Evolutionary conservation across 139 green algal species (phyloP).

Genomic region (Asterochloris erici): DNA sequence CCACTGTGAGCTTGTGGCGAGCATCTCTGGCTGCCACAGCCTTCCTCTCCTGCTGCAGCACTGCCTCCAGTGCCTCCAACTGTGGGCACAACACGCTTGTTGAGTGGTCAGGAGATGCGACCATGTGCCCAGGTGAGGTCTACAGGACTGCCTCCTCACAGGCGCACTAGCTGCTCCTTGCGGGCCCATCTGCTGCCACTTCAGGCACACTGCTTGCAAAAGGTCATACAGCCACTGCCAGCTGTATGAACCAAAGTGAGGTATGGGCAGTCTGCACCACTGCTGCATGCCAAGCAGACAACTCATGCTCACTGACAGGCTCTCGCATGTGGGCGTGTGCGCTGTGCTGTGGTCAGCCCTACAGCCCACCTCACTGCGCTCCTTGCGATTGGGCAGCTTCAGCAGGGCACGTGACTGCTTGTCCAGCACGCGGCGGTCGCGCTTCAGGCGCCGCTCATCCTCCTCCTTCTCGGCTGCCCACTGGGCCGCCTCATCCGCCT

Average conservation of each 20-base stretch:
- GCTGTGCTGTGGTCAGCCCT: too few relatives aligned
- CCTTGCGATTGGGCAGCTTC: constrained; percentile 77
- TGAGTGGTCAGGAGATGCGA: neutral
- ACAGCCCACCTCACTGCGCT: constrained; percentile 49
- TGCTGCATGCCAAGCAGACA: neutral
- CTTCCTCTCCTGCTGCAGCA: constrained; percentile 61
- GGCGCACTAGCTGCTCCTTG: too few relatives aligned
- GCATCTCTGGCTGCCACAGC: constrained; percentile 57
- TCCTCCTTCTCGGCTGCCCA: constrained; percentile 47
- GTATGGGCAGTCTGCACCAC: too few relatives aligned
- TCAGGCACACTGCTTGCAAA: too few relatives aligned
- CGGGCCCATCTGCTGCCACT: too few relatives aligned
- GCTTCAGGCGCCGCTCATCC: constrained; percentile 48
- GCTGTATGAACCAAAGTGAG: too few relatives aligned
- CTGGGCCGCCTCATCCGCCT: constrained; percentile 43
- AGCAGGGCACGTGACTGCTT: constrained; percentile 63
- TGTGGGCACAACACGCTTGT: neutral
- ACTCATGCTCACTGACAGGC: neutral
- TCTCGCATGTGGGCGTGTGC: neutral
- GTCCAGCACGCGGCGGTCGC: constrained; percentile 69
- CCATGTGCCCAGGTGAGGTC: neutral
- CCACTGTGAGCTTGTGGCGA: constrained; percentile 72
- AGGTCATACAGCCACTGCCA: too few relatives aligned
- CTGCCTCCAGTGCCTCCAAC: constrained; percentile 43
- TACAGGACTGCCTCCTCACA: neutral